Evolutionary conservation across 768 basidiomycete genomes (phyloP), one percentile per base, ranked within the genome.

Genomic region (Rubroboletus satanas): DNA sequence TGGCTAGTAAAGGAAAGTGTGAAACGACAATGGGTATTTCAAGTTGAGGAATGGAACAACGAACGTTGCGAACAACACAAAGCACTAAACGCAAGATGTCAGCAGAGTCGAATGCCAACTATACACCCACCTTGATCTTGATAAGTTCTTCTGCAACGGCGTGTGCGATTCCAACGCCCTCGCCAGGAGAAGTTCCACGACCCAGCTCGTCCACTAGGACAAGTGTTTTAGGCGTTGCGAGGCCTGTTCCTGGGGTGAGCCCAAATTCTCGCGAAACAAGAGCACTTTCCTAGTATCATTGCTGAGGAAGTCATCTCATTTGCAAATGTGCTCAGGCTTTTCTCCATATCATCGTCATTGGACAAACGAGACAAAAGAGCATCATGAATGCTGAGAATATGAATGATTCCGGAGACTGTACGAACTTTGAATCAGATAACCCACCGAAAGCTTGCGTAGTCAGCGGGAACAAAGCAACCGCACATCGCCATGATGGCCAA

Each of bases 141-240:
- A 98, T 85, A 52, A 85, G 80, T 66, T 73, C 89, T 73, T 86
- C 93, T 15, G 82, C 90, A 62, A 93, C 89, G 14, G 91, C 90
- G 71, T 91, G 85, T 0, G 88, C 83, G 55, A 93, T 89, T 4
- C 90, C 91, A 15, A 89, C 73, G 10, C 82, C 96, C 72, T 89
- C 96, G 32, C 76, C 72, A 0, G 94, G 87, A 3, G 90, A 88
- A 2, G 96, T 98, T 1, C 96, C 96, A 32, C 94, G 80, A 0
- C 96, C 96, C 7, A 98, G 78, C 69, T 99, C 97, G 66, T 99
- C 97, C 14, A 98, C 81, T 9, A 98, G 70, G 4, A 97, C 78
- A n/a, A 98, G 74, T 0, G 87, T 83, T 36, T 79, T 80, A 0
- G 80, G 71, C 2, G 85, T 82, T 7, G 89, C 84, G 14, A 96